These are phyloP conservation scores for Lathyrus oleraceus DNA, from an alignment of 306 rosid species.

Conservation along the genomic window DNA sequence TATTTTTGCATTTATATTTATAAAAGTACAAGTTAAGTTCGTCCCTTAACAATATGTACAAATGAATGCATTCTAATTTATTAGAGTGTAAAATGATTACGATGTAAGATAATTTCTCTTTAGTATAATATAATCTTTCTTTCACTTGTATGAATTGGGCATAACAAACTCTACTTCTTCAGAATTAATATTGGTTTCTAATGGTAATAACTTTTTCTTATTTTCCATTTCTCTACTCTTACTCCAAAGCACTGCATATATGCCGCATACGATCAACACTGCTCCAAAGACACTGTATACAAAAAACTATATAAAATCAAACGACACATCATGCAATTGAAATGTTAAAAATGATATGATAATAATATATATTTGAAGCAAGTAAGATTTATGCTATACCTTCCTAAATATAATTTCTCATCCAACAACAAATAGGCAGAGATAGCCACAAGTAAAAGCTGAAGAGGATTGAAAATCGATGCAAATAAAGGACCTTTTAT, in stretches of 20 bases:
- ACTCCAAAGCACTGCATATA: conserved; percentile 44
- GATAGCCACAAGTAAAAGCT: conserved; percentile 36
- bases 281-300: conserved; percentile 24
- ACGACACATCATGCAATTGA: background rate
- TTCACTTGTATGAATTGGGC: background rate
- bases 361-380: background rate
- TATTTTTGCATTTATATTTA: too few species aligned
- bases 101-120: background rate
- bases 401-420: conserved; percentile 32
- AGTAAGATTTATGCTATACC: background rate
- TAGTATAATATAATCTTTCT: background rate
- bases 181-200: background rate
- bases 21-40: too few species aligned
- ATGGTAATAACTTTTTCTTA: background rate
- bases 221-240: conserved; percentile 34
- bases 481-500: conserved; percentile 41
- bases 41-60: background rate
- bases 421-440: conserved; percentile 32
- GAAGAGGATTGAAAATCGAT: conserved; percentile 36
- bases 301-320: background rate
- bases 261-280: conserved; percentile 37
- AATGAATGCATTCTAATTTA: background rate
- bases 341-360: background rate
- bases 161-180: background rate
- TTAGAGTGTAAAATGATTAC: background rate